Conservation (phyloP, 225 moss, liverwort and hornwort genomes). For the Antitrichia curtipendula region DNA sequence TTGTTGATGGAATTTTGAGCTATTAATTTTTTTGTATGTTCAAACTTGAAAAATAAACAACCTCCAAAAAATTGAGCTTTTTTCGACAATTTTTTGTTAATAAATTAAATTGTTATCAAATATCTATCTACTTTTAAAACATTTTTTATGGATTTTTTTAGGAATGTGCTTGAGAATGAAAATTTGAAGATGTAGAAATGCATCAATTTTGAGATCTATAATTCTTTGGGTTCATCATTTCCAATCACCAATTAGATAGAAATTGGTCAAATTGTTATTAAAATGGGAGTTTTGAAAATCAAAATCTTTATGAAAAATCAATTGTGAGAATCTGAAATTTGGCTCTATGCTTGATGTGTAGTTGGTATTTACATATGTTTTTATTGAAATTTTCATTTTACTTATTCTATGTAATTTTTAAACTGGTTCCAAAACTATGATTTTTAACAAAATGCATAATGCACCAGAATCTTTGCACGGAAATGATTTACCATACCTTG, state of each 20-base stretch:
- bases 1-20: not conserved
- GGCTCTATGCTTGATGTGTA: not conserved
- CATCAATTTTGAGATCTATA: not conserved
- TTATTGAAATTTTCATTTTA: not conserved
- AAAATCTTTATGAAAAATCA: not conserved
- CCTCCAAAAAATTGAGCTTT: not conserved
- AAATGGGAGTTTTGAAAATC: not conserved
- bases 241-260: not conserved
- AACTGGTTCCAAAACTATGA: too few species aligned
- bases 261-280: not conserved
- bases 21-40: not conserved
- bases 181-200: too few species aligned
- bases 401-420: too few species aligned
- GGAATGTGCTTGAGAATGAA: too few species aligned
- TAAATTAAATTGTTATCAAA: not conserved
- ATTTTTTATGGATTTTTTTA: not conserved
- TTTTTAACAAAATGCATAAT: not conserved
- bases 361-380: not conserved
- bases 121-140: not conserved
- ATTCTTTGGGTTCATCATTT: not conserved
- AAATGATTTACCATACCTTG: not conserved
- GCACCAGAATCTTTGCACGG: accelerated
- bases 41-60: not conserved
- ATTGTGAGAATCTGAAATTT: not conserved
- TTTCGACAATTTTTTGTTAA: not conserved